Evolutionary conservation across 2,329 filamentous ascomycete genomes (phyloP).

Genomic region (Alternaria sp.): DNA sequence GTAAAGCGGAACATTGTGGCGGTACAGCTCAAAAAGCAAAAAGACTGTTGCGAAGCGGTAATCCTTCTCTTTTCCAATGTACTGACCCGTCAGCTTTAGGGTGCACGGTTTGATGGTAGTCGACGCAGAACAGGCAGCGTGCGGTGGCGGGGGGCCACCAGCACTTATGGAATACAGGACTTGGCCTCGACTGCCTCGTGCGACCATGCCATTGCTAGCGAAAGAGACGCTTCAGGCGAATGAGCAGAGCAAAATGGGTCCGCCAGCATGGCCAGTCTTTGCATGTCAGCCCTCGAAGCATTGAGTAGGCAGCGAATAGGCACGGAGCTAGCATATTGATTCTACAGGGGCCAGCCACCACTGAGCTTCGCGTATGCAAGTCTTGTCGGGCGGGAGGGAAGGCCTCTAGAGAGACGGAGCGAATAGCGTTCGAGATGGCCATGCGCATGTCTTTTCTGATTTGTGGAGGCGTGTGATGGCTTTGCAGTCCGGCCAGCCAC

Average conservation of each 20-base stretch:
- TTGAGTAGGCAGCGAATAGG: conserved; percentile 40
- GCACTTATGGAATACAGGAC: conserved; percentile 38
- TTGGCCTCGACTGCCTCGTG: conserved; percentile 31
- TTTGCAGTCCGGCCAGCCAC: conserved; percentile 33
- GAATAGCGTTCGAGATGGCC: conserved; percentile 29
- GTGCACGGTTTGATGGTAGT: conserved; percentile 23
- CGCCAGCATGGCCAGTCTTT: conserved; percentile 37
- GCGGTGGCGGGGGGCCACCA: conserved; percentile 38
- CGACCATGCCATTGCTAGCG: conserved; percentile 28
- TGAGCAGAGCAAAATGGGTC: conserved; percentile 27
- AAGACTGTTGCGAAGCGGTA: conserved; percentile 9
- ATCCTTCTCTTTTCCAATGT: conserved; percentile 19
- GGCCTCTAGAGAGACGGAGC: conserved; percentile 34
- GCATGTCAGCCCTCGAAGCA: conserved; percentile 42
- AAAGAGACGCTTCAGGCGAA: conserved; percentile 30
- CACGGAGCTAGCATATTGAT: conserved; percentile 39
- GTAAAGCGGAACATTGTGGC: conserved; percentile 48
- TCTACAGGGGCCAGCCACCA: conserved; percentile 41
- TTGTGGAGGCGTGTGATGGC: conserved; percentile 37
- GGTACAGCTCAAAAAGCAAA: conserved; percentile 1
- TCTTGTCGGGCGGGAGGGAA: conserved; percentile 37
- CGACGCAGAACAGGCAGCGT: conserved; percentile 29
- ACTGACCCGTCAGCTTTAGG: conserved; percentile 16
- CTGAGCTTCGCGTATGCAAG: conserved; percentile 38
- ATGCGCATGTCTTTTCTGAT: conserved; percentile 28